Evolutionary conservation across 495 filamentous ascomycete species (phyloP).

Genomic region (Hyaloscypha finlandica): DNA sequence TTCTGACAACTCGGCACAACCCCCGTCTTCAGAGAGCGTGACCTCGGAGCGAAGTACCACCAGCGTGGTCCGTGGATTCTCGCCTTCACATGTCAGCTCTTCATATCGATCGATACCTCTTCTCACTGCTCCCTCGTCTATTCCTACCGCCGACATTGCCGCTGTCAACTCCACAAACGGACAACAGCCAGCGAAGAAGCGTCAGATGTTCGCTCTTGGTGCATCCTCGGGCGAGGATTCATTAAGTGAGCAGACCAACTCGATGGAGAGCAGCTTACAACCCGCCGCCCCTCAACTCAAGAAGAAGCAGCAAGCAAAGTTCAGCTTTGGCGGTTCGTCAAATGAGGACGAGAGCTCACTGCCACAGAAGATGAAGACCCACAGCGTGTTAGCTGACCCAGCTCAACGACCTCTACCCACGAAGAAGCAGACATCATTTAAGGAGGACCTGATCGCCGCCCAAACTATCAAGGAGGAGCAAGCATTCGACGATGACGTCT

Average conservation of each 20-base stretch:
- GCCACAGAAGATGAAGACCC: constrained; percentile 61
- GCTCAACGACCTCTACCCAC: constrained; percentile 42
- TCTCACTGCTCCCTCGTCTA: constrained; percentile 51
- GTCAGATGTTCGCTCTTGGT: constrained; percentile 56
- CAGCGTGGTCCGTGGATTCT: constrained; percentile 86
- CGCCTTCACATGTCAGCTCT: constrained; percentile 72
- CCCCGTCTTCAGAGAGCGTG: constrained; percentile 24
- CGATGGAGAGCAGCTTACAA: constrained; percentile 45
- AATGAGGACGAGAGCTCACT: constrained; percentile 80
- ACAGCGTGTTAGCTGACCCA: constrained; percentile 56
- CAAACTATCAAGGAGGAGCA: constrained; percentile 60
- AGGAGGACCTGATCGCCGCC: constrained; percentile 65
- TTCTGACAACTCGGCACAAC: constrained; percentile 18
- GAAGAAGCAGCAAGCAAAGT: constrained; percentile 67
- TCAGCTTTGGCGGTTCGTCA: constrained; percentile 80
- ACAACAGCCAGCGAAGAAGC: constrained; percentile 50
- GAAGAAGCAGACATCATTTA: constrained; percentile 86
- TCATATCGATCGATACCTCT: constrained; percentile 62
- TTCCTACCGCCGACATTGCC: constrained; percentile 33
- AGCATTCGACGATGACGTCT: constrained; percentile 68
- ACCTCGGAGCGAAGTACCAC: constrained; percentile 56
- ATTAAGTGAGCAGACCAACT: constrained; percentile 44
- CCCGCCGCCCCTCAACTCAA: constrained; percentile 33
- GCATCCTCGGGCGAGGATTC: constrained; percentile 50
- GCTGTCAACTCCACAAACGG: constrained; percentile 36